Percentiles rank a stretch among this genome's conserved stretches.
phyloP scores from a whole-genome alignment of 768 basidiomycete genomes.

The Lactarius trivialis region DNA sequence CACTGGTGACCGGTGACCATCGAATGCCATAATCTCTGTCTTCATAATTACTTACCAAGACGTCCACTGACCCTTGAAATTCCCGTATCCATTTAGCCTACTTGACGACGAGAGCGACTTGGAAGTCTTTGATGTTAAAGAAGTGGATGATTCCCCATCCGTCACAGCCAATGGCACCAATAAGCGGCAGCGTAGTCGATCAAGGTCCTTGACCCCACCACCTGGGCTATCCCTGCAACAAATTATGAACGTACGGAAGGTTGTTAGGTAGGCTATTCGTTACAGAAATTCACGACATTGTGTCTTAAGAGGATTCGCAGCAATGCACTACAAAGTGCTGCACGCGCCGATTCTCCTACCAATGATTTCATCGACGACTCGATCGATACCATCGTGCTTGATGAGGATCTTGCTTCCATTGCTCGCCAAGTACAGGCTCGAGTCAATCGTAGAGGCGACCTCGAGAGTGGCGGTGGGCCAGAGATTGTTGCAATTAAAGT shows the following conservation, averaged over 20 bases:
- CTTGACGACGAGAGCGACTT: conserved; percentile 43
- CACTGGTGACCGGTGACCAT: background rate
- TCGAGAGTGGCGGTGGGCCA: conserved; percentile 29
- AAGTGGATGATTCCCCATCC: conserved; percentile 33
- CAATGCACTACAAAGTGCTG: conserved; percentile 38
- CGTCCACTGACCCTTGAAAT: background rate
- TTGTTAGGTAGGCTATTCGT: conserved; percentile 46
- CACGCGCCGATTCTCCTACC: conserved; percentile 45
- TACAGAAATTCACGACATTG: background rate
- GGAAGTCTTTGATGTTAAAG: conserved; percentile 34
- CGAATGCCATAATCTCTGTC: background rate
- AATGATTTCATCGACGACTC: conserved; percentile 39
- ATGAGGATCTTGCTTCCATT: conserved; percentile 59
- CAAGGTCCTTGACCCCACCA: conserved; percentile 71
- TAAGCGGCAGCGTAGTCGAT: conserved; percentile 49
- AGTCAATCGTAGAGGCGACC: conserved; percentile 23
- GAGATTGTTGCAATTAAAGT: conserved; percentile 46
- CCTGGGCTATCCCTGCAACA: conserved; percentile 51
- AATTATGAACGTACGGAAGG: conserved; percentile 47
- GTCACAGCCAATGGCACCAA: conserved; percentile 15
- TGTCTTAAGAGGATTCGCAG: conserved; percentile 30
- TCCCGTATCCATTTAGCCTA: conserved; percentile 26
- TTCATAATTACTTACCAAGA: background rate
- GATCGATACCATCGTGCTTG: conserved; percentile 43
- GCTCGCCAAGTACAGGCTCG: conserved; percentile 36